These are phyloP conservation scores for Aspergillus campestris DNA, from an alignment of 495 filamentous ascomycete species.

Conservation along the genomic window DNA sequence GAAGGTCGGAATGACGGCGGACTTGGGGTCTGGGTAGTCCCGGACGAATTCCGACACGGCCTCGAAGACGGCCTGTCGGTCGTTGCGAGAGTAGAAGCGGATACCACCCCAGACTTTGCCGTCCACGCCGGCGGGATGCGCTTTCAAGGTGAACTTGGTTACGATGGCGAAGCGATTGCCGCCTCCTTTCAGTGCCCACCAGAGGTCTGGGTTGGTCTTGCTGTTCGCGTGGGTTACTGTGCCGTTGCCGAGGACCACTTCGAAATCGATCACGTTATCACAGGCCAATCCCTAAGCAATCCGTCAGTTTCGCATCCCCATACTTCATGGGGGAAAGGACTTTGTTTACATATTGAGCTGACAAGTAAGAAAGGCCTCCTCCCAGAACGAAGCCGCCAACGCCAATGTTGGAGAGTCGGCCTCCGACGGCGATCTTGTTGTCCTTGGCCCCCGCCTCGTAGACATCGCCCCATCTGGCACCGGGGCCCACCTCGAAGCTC, in stretches of 20 bases:
- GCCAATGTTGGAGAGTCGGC: slow-evolving; percentile 24
- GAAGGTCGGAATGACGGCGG: slow-evolving; percentile 37
- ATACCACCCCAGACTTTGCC: slow-evolving; percentile 29
- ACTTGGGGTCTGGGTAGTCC: slow-evolving; percentile 29
- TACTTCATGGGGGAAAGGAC: neutral
- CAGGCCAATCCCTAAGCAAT: slow-evolving; percentile 18
- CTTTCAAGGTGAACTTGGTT: slow-evolving; percentile 34
- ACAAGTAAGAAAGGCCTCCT: slow-evolving; percentile 16
- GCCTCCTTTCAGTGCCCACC: slow-evolving; percentile 23
- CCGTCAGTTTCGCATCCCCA: slow-evolving; percentile 1
- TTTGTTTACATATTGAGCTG: slow-evolving; percentile 7
- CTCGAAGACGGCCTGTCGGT: slow-evolving; percentile 20
- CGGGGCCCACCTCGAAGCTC: slow-evolving; percentile 20
- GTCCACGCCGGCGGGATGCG: slow-evolving; percentile 26
- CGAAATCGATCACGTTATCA: slow-evolving; percentile 16
- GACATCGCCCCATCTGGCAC: slow-evolving; percentile 27
- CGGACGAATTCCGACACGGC: slow-evolving; percentile 35
- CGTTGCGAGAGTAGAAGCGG: slow-evolving; percentile 18
- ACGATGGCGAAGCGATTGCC: slow-evolving; percentile 27
- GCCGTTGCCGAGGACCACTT: slow-evolving; percentile 20
- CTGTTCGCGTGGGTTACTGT: slow-evolving; percentile 18
- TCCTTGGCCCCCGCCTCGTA: slow-evolving; percentile 18
- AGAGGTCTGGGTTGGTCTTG: slow-evolving; percentile 18
- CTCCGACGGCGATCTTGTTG: slow-evolving; percentile 25
- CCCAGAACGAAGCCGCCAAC: slow-evolving; percentile 30